phyloP scores from a whole-genome alignment of 106 monocot genomes.

The Narthecium ossifragum region DNA sequence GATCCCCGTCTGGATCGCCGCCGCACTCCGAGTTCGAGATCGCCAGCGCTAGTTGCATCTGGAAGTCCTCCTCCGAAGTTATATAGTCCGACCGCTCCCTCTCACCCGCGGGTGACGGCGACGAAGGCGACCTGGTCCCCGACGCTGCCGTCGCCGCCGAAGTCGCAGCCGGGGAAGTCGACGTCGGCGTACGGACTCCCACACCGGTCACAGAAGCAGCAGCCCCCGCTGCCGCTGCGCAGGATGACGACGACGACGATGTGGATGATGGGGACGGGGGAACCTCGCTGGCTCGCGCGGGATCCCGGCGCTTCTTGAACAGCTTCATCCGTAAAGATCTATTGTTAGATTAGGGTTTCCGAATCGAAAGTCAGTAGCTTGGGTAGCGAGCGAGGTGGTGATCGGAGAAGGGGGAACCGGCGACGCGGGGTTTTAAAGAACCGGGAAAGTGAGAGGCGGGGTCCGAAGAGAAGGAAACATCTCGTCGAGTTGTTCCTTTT shows the following conservation, averaged over 20 bases:
- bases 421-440: too few relatives aligned
- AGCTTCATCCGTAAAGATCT: slow-evolving; percentile 13
- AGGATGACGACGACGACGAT: slow-evolving; percentile 1
- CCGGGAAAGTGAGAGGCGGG: too few relatives aligned
- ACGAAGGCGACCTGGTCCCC: not conserved
- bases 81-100: slow-evolving; percentile 42
- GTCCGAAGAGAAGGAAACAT: too few relatives aligned
- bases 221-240: slow-evolving; percentile 2
- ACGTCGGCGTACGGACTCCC: too few relatives aligned
- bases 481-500: too few relatives aligned
- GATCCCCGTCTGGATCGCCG: slow-evolving; percentile 65
- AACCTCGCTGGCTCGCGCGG: slow-evolving; percentile 30
- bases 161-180: too few relatives aligned
- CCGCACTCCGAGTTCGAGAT: slow-evolving; percentile 68
- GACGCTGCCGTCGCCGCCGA: slow-evolving; percentile 1
- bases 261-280: slow-evolving; percentile 12
- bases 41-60: slow-evolving; percentile 93
- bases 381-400: too few relatives aligned
- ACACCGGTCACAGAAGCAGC: too few relatives aligned
- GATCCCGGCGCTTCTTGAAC: slow-evolving; percentile 34
- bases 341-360: too few relatives aligned
- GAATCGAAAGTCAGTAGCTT: too few relatives aligned
- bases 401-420: too few relatives aligned
- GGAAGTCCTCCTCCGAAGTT: slow-evolving; percentile 88
- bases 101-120: slow-evolving; percentile 11